These are phyloP conservation scores for Coemansia erecta DNA, from an alignment of 192 early-diverging fungal species.

Conservation along the genomic window DNA sequence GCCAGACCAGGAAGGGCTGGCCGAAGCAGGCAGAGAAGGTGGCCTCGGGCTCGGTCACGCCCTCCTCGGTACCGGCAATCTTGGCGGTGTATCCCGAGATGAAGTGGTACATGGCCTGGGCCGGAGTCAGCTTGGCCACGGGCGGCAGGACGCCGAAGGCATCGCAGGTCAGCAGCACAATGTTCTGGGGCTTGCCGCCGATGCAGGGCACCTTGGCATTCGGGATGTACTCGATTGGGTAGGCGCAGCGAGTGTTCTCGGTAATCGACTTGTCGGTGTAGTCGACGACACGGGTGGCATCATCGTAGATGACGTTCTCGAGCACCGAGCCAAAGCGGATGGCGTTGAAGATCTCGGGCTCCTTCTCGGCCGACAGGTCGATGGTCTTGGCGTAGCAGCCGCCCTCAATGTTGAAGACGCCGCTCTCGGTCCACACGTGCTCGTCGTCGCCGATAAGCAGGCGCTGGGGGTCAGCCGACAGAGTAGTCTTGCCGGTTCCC, in stretches of 20 bases:
- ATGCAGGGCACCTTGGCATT: conserved; percentile 91
- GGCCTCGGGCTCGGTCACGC: conserved; percentile 81
- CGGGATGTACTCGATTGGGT: conserved; percentile 90
- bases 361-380: conserved; percentile 92
- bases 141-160: conserved; percentile 93
- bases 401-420: conserved; percentile 99
- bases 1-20: conserved; percentile 91
- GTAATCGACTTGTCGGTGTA: conserved; percentile 76
- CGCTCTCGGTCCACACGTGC: conserved; percentile 97
- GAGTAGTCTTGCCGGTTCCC: conserved; percentile 97
- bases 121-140: conserved; percentile 75
- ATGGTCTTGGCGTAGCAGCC: conserved; percentile 99
- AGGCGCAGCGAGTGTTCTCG: conserved; percentile 92
- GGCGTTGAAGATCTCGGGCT: conserved; percentile 97
- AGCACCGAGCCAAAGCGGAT: conserved; percentile 92
- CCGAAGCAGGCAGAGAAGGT: conserved; percentile 91
- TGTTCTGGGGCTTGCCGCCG: conserved; percentile 87
- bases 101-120: conserved; percentile 92
- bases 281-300: conserved; percentile 71
- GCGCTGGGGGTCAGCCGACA: conserved; percentile 91
- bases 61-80: conserved; percentile 93
- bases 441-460: conserved; percentile 98
- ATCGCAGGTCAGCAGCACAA: conserved; percentile 91
- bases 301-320: conserved; percentile 89
- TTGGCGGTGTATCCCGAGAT: conserved; percentile 95